phyloP scores from a whole-genome alignment of 805 yeast genomes.

The Starmerella sp. region DNA sequence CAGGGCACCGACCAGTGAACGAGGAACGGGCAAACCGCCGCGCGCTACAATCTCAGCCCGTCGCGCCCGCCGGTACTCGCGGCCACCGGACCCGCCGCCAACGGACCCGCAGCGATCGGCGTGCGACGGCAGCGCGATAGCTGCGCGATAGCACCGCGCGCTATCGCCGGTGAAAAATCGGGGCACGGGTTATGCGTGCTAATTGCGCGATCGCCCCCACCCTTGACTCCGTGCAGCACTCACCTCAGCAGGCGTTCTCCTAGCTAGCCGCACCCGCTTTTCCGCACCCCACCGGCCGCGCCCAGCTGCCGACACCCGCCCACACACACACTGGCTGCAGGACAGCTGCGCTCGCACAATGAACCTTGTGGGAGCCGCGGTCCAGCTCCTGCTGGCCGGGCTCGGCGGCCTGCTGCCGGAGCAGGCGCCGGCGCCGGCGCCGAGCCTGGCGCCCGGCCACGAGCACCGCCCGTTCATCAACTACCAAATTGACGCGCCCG shows the following conservation, averaged over 20 bases:
- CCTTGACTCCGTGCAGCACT: neutral
- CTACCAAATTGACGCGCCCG: constrained; percentile 10
- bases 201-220: neutral
- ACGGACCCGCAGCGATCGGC: no score
- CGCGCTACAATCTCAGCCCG: no score
- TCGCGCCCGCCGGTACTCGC: no score
- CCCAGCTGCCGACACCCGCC: no score
- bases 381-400: constrained; percentile 1
- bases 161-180: neutral
- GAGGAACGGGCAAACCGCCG: no score
- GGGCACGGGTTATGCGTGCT: neutral
- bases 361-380: neutral
- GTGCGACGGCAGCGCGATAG: no score
- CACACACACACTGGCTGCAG: neutral
- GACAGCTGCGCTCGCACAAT: neutral
- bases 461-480: neutral
- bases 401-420: neutral
- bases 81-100: no score
- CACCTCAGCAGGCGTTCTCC: neutral
- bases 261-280: neutral
- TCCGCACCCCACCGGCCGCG: neutral
- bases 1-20: no score
- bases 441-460: neutral
- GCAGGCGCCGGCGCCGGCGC: neutral
- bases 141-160: no score